These are phyloP conservation scores for Schoenoplectus tabernaemontani DNA, from an alignment of 202 grass and related monocot species.

Conservation along the genomic window DNA sequence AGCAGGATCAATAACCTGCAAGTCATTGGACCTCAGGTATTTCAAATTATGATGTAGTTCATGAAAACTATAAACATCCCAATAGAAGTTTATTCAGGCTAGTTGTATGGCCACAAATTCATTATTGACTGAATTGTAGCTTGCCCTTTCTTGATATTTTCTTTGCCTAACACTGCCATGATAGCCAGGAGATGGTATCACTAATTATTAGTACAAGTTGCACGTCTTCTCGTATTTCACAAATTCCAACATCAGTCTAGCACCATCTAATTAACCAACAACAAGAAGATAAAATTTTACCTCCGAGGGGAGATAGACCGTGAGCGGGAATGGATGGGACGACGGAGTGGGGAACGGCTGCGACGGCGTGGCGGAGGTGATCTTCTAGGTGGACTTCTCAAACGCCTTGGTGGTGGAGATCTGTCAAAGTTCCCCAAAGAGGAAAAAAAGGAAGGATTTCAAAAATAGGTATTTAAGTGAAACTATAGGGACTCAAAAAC, in stretches of 20 bases:
- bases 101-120: background rate
- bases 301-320: constrained; percentile 91
- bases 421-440: constrained; percentile 32
- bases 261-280: background rate
- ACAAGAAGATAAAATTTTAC: constrained; percentile 29
- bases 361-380: constrained; percentile 62
- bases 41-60: no score
- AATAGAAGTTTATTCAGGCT: background rate
- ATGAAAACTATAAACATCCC: no score
- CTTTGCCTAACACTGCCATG: background rate
- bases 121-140: background rate
- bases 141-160: background rate
- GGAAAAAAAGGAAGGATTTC: background rate
- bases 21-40: no score
- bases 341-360: constrained; percentile 67
- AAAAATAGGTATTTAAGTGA: background rate
- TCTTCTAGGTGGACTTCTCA: constrained; percentile 88
- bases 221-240: background rate
- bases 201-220: background rate
- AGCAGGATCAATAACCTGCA: background rate
- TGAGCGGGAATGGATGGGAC: constrained; percentile 65
- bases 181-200: no score
- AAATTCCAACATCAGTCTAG: background rate
- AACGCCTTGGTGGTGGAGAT: constrained; percentile 76
- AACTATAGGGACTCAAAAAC: background rate